A percentile compares a stretch with the other conserved stretches of the same genome.
phyloP scores from a whole-genome alignment of 2,329 filamentous ascomycete genomes.

The Colletotrichum caudatum region DNA sequence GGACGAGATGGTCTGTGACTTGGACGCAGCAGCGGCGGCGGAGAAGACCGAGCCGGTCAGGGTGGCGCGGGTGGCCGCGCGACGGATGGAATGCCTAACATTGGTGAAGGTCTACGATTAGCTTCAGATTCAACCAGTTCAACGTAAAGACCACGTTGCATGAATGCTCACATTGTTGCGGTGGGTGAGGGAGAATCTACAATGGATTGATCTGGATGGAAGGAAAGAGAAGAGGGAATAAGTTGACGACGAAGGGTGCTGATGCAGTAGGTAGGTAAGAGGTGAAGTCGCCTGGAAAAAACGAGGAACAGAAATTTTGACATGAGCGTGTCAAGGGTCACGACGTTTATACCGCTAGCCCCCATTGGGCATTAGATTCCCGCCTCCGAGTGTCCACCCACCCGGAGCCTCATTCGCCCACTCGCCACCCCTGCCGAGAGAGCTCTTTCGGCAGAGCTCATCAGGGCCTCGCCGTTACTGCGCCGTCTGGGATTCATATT shows the following conservation, averaged over 20 bases:
- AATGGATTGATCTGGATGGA: background rate
- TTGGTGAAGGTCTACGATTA: conserved; percentile 4
- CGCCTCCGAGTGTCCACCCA: background rate
- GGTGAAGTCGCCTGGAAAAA: background rate
- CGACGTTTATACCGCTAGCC: conserved; percentile 19
- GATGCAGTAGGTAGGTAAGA: conserved; percentile 1
- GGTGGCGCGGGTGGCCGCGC: conserved; percentile 36
- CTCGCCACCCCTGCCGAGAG: background rate
- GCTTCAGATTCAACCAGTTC: background rate
- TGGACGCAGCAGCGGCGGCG: conserved; percentile 27
- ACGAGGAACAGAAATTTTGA: conserved; percentile 29
- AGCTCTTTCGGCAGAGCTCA: background rate
- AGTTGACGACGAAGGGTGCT: conserved; percentile 7
- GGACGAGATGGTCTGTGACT: conserved; percentile 32
- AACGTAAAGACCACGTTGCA: background rate
- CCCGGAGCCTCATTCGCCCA: background rate
- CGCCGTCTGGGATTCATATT: background rate
- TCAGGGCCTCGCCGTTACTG: too few relatives aligned
- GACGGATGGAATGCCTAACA: conserved; percentile 39
- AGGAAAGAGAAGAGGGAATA: background rate
- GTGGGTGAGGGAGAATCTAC: too few relatives aligned
- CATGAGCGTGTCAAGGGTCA: conserved; percentile 22
- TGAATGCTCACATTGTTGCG: conserved; percentile 21
- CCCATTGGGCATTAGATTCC: conserved; percentile 7
- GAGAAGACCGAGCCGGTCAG: conserved; percentile 29